Evolutionary conservation across 2,329 filamentous ascomycete genomes (phyloP).

Genomic region (Colletotrichum kahawae): DNA sequence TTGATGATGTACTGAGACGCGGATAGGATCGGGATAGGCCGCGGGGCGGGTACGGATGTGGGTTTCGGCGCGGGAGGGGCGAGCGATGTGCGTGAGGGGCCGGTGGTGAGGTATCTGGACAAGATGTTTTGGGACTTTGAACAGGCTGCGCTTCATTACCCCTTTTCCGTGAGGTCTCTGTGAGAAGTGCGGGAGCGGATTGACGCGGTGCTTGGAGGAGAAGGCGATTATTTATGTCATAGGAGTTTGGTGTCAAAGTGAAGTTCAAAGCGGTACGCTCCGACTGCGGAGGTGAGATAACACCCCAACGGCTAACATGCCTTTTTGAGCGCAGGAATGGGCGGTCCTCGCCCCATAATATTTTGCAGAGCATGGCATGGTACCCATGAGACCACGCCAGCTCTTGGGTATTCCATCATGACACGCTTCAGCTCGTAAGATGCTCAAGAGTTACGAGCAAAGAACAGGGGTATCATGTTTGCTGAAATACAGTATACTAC

Average conservation of each 20-base stretch:
- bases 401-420: not conserved
- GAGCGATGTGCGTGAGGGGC: not conserved
- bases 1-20: not conserved
- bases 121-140: not conserved
- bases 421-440: not conserved
- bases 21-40: not conserved
- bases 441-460: not conserved
- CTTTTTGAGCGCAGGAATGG: not conserved
- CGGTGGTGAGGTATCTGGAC: not conserved
- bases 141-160: constrained; percentile 10
- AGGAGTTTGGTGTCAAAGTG: not conserved
- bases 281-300: constrained; percentile 10
- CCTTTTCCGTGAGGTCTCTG: not conserved
- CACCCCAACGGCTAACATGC: not conserved
- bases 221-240: not conserved
- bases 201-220: not conserved
- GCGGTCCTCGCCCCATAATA: not conserved
- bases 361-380: not conserved
- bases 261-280: constrained; percentile 1
- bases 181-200: too few relatives aligned
- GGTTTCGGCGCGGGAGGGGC: not conserved
- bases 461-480: constrained; percentile 11
- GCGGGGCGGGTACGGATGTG: not conserved
- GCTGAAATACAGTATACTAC: not conserved
- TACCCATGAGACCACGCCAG: not conserved